phyloP scores from a whole-genome alignment of 2,329 filamentous ascomycete genomes.

The Colletotrichum aenigma region DNA sequence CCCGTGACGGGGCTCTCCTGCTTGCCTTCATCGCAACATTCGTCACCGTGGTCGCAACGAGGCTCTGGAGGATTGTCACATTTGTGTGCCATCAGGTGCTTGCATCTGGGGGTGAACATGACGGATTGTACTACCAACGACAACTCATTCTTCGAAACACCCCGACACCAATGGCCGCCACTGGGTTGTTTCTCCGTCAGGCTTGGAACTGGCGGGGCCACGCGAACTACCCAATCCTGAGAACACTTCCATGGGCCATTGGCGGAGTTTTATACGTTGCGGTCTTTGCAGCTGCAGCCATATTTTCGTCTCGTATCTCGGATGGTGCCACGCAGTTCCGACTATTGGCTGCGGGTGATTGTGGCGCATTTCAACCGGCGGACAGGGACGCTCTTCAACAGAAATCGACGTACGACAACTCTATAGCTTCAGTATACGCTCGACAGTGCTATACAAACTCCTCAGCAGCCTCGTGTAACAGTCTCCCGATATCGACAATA shows the following conservation, averaged over 20 bases:
- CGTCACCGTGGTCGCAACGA: not conserved
- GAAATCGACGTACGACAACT: not conserved
- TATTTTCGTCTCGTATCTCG: slow-evolving; percentile 4
- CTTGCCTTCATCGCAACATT: not conserved
- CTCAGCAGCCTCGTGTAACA: slow-evolving; percentile 1
- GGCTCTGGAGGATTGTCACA: not conserved
- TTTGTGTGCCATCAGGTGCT: not conserved
- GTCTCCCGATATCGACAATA: not conserved
- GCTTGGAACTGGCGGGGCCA: not conserved
- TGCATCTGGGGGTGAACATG: not conserved
- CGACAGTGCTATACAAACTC: slow-evolving; percentile 23
- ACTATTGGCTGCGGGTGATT: not conserved
- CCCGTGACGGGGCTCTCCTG: not conserved
- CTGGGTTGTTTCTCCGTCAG: not conserved
- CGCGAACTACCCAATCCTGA: not conserved
- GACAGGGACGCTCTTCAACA: not conserved
- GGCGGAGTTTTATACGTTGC: not conserved
- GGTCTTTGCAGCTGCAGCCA: not conserved
- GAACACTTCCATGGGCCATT: not conserved
- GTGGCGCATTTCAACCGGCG: not conserved
- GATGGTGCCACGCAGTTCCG: not conserved
- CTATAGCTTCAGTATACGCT: slow-evolving; percentile 17
- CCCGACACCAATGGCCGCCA: not conserved
- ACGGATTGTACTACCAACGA: not conserved
- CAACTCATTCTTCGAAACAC: not conserved